These are phyloP conservation scores for Oropetium thomaeum DNA, from an alignment of 176 grass and related monocot genomes.

Conservation along the genomic window DNA sequence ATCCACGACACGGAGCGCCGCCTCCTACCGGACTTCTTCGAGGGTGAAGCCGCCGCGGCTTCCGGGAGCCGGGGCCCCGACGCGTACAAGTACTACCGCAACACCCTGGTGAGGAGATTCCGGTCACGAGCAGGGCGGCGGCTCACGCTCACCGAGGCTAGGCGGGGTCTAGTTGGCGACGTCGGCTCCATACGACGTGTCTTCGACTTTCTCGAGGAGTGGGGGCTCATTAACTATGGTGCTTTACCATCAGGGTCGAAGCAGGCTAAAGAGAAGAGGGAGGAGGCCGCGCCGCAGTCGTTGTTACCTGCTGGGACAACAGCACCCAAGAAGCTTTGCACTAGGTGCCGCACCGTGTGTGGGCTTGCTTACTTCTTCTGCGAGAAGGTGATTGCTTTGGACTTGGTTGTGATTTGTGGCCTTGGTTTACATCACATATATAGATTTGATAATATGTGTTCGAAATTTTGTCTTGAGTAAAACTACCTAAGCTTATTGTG, in stretches of 20 bases:
- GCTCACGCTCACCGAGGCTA: conserved; percentile 73
- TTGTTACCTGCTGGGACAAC: conserved; percentile 23
- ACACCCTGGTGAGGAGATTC: conserved; percentile 70
- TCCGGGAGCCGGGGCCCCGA: conserved; percentile 56
- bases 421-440: not conserved
- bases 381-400: conserved; percentile 60
- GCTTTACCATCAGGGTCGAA: conserved; percentile 37
- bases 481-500: conserved; percentile 4
- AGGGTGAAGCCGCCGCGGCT: conserved; percentile 41
- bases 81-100: conserved; percentile 86
- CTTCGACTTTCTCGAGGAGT: conserved; percentile 94
- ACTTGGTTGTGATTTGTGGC: conserved; percentile 13
- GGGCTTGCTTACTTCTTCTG: conserved; percentile 77
- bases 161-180: conserved; percentile 66
- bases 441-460: not conserved
- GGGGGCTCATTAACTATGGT: conserved; percentile 93
- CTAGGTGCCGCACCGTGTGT: conserved; percentile 59
- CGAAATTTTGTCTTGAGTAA: not conserved
- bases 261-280: conserved; percentile 53
- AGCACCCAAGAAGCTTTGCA: conserved; percentile 55
- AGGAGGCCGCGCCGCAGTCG: conserved; percentile 11
- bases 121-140: conserved; percentile 59
- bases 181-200: conserved; percentile 72
- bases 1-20: conserved; percentile 86
- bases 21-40: conserved; percentile 85